Percentiles rank a stretch among this genome's conserved stretches.
Evolutionary conservation across 129 eudicot species (phyloP).

Genomic region (Flaveria bidentis): DNA sequence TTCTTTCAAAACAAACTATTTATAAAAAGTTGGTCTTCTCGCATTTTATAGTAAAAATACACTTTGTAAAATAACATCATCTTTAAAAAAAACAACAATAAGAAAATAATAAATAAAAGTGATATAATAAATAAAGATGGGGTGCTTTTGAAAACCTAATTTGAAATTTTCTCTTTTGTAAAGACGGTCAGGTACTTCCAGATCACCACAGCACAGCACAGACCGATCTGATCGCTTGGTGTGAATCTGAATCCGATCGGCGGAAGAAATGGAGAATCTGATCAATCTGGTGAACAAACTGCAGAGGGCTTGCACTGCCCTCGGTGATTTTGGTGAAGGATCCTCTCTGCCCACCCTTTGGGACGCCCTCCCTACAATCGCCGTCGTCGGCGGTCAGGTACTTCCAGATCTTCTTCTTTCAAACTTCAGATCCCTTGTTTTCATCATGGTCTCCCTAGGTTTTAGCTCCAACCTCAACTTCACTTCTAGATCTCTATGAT

Average conservation of each 20-base stretch:
- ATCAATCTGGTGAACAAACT: constrained; percentile 72
- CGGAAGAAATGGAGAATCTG: constrained; percentile 64
- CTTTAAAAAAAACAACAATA: too few species aligned
- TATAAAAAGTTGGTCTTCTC: too few species aligned
- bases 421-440: constrained; percentile 27
- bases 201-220: too few species aligned
- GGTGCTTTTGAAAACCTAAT: too few species aligned
- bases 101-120: too few species aligned
- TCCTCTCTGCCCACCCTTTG: constrained; percentile 88
- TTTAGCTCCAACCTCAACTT: background rate
- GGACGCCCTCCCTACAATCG: constrained; percentile 94
- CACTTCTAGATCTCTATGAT: constrained; percentile 22
- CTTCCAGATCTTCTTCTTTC: constrained; percentile 17
- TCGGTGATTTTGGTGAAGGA: constrained; percentile 92
- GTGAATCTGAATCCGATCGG: background rate
- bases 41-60: too few species aligned
- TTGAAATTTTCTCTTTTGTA: too few species aligned
- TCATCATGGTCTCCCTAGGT: background rate
- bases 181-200: too few species aligned
- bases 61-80: too few species aligned
- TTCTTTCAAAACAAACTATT: too few species aligned
- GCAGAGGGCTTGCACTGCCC: constrained; percentile 92
- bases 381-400: constrained; percentile 93
- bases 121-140: too few species aligned
- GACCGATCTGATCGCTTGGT: constrained; percentile 14